Percentiles rank a stretch among this genome's conserved stretches.
Evolutionary conservation across 306 rosid species (phyloP).

Genomic region (Ammopiptanthus mongolicus): DNA sequence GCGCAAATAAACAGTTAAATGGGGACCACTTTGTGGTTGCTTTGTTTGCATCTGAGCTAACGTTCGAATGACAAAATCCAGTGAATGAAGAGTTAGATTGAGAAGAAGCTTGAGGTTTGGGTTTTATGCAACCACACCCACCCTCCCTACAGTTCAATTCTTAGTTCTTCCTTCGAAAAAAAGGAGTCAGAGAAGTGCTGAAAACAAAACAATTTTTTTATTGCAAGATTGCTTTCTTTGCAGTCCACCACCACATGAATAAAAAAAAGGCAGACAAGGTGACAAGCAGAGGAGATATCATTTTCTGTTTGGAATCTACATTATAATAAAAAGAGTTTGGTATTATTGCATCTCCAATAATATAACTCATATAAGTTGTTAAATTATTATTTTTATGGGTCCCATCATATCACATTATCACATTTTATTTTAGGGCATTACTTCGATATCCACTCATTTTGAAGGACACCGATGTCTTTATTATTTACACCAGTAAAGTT

Average conservation of each 20-base stretch:
- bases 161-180: slow-evolving; percentile 21
- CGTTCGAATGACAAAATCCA: slow-evolving; percentile 38
- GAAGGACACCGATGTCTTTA: too few species aligned
- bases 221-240: slow-evolving; percentile 35
- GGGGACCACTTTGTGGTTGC: slow-evolving; percentile 43
- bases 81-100: slow-evolving; percentile 39
- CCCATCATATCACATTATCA: too few species aligned
- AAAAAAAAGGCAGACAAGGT: background rate
- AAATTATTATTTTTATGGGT: too few species aligned
- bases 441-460: too few species aligned
- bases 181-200: slow-evolving; percentile 20
- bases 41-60: slow-evolving; percentile 35
- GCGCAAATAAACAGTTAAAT: slow-evolving; percentile 16
- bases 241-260: slow-evolving; percentile 25
- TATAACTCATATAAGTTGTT: too few species aligned
- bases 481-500: too few species aligned
- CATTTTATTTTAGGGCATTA: too few species aligned
- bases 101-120: slow-evolving; percentile 27
- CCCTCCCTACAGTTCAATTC: background rate
- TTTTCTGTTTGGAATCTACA: slow-evolving; percentile 19
- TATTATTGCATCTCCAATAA: too few species aligned
- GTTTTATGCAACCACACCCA: slow-evolving; percentile 23
- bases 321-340: too few species aligned
- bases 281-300: slow-evolving; percentile 31
- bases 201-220: background rate